Evolutionary conservation across 257 asterid species (phyloP), one percentile per base, ranked within the genome.

Genomic region (Nicotiana benthamiana): DNA sequence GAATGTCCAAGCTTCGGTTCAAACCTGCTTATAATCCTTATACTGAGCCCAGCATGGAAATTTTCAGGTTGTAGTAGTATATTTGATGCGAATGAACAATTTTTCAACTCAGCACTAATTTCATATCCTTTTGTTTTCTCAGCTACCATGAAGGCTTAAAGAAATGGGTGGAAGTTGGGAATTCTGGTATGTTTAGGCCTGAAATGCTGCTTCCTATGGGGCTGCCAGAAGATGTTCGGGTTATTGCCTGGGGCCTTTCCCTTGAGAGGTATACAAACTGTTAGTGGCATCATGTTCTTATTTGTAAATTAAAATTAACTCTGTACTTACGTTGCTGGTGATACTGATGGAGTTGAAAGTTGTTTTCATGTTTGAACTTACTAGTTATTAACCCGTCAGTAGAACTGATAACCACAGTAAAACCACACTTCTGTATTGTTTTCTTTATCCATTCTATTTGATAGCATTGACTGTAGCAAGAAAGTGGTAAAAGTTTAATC

Each of bases 21-120:
- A 95, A 95, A 89, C 96, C 98, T 63, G 99, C 98, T 32, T 94
- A 96, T 85, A 94, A 96, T 87, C 99, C 98, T 36, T 96, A 96
- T 51, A 94, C 99, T 16, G 97, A 94, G 84, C 98, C 99, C 84
- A 96, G 99, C 90, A 96, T 96, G 98, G 99, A 96, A 88, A 96
- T 96, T 81, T 96, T 96, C 92, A 94, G 99, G 99, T 95, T 82
- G 78, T 52, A 52, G 81, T 13, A 28, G 75, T 65, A 79, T 48
- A 54, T 30, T 79, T 64, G n/a, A 64, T 0, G 4, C 7, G 61
- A 51, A 61, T 51, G 57, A 34, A 28, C 24, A 28, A 28, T 11
- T 82, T 40, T 13, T 57, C 46, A 27, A n/a, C 51, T 65, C 26
- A 4, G 15, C 54, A 26, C 1, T 79, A 26, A 64, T 64, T 40